Conservation (phyloP, 2,329 filamentous ascomycete genomes). For the Juglanconis oblonga region DNA sequence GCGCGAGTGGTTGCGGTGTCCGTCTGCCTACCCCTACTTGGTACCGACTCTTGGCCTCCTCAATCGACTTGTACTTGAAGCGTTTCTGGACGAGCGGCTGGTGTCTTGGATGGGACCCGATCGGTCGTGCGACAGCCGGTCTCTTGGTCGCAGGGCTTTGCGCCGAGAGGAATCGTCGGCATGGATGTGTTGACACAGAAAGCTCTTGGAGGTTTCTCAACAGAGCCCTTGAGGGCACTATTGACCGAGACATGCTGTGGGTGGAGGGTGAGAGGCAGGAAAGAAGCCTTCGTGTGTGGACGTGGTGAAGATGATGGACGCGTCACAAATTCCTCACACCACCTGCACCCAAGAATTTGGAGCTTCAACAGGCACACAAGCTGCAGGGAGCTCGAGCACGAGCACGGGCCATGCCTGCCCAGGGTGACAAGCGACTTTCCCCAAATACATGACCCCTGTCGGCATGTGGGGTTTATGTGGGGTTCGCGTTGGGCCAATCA, state of each 20-base stretch:
- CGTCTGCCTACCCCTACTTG: constrained; percentile 48
- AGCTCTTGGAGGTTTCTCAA: constrained; percentile 29
- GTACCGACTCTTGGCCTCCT: constrained; percentile 58
- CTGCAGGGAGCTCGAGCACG: constrained; percentile 14
- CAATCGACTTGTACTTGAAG: constrained; percentile 50
- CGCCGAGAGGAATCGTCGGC: constrained; percentile 40
- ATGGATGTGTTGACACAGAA: constrained; percentile 32
- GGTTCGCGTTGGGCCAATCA: constrained; percentile 10
- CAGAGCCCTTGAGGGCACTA: constrained; percentile 34
- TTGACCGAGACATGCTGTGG: constrained; percentile 36
- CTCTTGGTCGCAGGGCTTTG: constrained; percentile 19
- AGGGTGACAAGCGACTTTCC: background rate
- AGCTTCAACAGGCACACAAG: background rate
- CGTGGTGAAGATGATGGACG: background rate
- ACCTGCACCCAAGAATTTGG: background rate
- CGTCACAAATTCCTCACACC: background rate
- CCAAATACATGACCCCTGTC: background rate
- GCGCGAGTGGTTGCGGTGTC: background rate
- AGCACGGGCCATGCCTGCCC: constrained; percentile 11
- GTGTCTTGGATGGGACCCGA: constrained; percentile 17
- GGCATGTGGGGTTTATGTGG: background rate
- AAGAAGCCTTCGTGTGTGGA: background rate
- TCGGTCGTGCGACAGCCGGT: constrained; percentile 20
- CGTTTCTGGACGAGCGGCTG: constrained; percentile 34
- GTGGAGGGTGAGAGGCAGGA: background rate